phyloP scores from a whole-genome alignment of 768 basidiomycete species.

The Lactarius tabidus region DNA sequence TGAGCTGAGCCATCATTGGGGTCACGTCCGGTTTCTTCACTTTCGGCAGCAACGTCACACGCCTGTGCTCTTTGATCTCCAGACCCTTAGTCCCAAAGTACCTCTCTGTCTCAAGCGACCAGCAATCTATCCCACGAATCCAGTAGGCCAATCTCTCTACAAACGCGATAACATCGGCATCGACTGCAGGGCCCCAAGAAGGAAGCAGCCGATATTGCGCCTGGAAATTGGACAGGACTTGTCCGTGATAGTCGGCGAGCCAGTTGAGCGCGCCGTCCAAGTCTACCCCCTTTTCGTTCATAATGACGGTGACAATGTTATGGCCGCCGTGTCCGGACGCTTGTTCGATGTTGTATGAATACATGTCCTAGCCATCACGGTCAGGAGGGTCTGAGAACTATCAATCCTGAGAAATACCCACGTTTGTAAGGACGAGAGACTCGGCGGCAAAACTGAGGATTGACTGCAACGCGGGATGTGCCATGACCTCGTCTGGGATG shows the following conservation, averaged over 20 bases:
- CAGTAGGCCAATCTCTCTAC: constrained; percentile 61
- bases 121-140: constrained; percentile 69
- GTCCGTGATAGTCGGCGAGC: background rate
- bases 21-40: no score
- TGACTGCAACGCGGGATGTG: constrained; percentile 36
- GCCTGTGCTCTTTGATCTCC: no score
- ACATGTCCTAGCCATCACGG: constrained; percentile 28
- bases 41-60: no score
- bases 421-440: constrained; percentile 40
- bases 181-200: constrained; percentile 59
- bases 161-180: constrained; percentile 57
- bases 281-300: constrained; percentile 27
- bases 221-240: constrained; percentile 30
- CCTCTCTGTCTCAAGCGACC: constrained; percentile 57
- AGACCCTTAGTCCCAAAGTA: background rate
- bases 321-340: constrained; percentile 29
- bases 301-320: constrained; percentile 33
- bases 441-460: constrained; percentile 33
- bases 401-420: constrained; percentile 18
- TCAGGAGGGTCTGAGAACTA: background rate
- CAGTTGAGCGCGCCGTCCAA: constrained; percentile 32
- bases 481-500: constrained; percentile 40
- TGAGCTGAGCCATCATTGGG: background rate
- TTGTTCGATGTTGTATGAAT: constrained; percentile 35
- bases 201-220: constrained; percentile 42